phyloP scores from a whole-genome alignment of 441 rosid genomes.

The Populus hybrid region DNA sequence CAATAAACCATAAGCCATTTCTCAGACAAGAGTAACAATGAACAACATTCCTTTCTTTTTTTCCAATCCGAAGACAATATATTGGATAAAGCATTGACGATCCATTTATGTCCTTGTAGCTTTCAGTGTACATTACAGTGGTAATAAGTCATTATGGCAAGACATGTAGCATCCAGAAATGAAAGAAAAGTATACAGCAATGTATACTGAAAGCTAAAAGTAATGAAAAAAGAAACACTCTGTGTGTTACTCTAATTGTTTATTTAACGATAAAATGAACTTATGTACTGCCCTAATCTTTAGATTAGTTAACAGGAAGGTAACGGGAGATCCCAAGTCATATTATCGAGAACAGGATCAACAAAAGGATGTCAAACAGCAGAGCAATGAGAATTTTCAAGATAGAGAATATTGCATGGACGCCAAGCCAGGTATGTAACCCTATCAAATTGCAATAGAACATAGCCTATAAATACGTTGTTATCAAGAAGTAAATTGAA shows the following conservation, averaged over 20 bases:
- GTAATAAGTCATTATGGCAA: background rate
- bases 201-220: background rate
- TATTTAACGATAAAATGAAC: background rate
- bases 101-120: background rate
- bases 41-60: background rate
- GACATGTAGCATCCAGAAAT: background rate
- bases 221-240: background rate
- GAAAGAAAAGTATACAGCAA: background rate
- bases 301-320: background rate
- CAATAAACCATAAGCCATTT: constrained; percentile 8
- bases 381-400: background rate
- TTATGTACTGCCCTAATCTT: background rate
- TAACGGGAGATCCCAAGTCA: background rate
- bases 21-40: background rate
- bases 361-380: background rate
- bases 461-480: background rate
- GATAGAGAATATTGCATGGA: background rate
- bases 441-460: background rate
- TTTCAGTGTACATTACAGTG: background rate
- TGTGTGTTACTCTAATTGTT: background rate
- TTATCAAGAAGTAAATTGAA: background rate
- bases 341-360: background rate
- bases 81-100: background rate
- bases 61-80: background rate
- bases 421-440: background rate